These are phyloP conservation scores for Akanthomyces muscarius DNA, from an alignment of 2,329 filamentous ascomycete species.

Conservation along the genomic window DNA sequence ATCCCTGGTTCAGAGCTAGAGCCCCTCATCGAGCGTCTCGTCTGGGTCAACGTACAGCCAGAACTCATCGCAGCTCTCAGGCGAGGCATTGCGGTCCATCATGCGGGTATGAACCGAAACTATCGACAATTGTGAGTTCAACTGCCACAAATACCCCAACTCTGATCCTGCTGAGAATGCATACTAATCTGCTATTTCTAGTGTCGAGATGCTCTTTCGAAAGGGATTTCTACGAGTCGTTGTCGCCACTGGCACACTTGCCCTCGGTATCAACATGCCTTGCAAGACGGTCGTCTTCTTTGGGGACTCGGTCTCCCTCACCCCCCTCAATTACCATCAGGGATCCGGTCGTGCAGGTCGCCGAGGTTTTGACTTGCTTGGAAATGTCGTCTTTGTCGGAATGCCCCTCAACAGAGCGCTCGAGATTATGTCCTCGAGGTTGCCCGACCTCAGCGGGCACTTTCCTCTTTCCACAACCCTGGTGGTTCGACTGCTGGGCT, in stretches of 20 bases:
- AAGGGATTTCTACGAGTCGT: constrained; percentile 67
- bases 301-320: constrained; percentile 69
- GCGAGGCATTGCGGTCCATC: constrained; percentile 71
- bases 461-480: constrained; percentile 74
- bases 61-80: constrained; percentile 57
- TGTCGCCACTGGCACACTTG: constrained; percentile 71
- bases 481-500: constrained; percentile 62
- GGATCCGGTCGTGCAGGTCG: constrained; percentile 73
- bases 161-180: no score
- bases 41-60: constrained; percentile 44
- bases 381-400: constrained; percentile 75
- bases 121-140: constrained; percentile 61
- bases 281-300: constrained; percentile 77
- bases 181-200: constrained; percentile 21
- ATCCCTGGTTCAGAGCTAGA: constrained; percentile 56
- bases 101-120: constrained; percentile 73
- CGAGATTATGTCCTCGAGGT: constrained; percentile 66
- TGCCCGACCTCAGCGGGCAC: constrained; percentile 72
- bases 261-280: constrained; percentile 78
- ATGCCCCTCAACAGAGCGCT: constrained; percentile 58
- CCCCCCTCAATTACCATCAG: constrained; percentile 72
- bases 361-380: constrained; percentile 74
- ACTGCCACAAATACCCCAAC: no score
- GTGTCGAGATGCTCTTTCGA: constrained; percentile 70
- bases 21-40: constrained; percentile 47